These are phyloP conservation scores for Heterobasidion irregulare DNA, from an alignment of 1,284 basidiomycete species.

Conservation along the genomic window DNA sequence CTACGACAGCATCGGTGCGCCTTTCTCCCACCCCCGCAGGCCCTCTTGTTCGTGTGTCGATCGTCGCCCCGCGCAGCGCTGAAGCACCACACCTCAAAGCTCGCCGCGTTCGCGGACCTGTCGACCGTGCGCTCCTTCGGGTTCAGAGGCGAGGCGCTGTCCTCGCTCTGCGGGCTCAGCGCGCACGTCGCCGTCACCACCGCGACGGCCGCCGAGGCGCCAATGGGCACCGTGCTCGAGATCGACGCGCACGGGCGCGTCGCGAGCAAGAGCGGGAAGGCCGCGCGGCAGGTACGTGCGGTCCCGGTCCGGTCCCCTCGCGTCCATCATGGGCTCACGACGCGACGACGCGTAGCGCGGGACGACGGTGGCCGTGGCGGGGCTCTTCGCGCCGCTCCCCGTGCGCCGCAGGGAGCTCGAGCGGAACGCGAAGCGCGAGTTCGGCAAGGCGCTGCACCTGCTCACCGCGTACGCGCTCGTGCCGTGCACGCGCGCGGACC, in stretches of 20 bases:
- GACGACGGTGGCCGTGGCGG: slow-evolving; percentile 73
- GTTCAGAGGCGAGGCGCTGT: slow-evolving; percentile 93
- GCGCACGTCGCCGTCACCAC: slow-evolving; percentile 69
- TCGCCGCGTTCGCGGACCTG: slow-evolving; percentile 73
- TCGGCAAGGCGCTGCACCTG: slow-evolving; percentile 75
- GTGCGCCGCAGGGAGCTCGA: slow-evolving; percentile 92
- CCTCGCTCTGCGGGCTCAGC: slow-evolving; percentile 84
- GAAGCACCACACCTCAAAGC: slow-evolving; percentile 94
- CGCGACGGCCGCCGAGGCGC: slow-evolving; percentile 60
- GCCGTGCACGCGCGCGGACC: slow-evolving; percentile 47
- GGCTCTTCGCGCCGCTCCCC: slow-evolving; percentile 78
- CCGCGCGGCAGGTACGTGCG: slow-evolving; percentile 64
- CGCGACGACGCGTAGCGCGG: slow-evolving; percentile 57
- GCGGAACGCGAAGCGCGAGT: slow-evolving; percentile 87
- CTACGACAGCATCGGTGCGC: slow-evolving; percentile 72
- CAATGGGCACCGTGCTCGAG: slow-evolving; percentile 73
- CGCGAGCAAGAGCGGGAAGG: slow-evolving; percentile 38
- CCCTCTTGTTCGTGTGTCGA: neutral
- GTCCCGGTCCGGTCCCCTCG: too few relatives aligned
- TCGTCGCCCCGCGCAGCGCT: slow-evolving; percentile 40
- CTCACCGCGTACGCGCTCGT: slow-evolving; percentile 90
- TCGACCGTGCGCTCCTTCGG: slow-evolving; percentile 81
- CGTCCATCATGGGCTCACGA: too few relatives aligned
- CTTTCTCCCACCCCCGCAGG: neutral
- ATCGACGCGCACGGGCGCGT: slow-evolving; percentile 62